Evolutionary conservation across 2,329 filamentous ascomycete genomes (phyloP).

Genomic region (Lecanicillium sp.): DNA sequence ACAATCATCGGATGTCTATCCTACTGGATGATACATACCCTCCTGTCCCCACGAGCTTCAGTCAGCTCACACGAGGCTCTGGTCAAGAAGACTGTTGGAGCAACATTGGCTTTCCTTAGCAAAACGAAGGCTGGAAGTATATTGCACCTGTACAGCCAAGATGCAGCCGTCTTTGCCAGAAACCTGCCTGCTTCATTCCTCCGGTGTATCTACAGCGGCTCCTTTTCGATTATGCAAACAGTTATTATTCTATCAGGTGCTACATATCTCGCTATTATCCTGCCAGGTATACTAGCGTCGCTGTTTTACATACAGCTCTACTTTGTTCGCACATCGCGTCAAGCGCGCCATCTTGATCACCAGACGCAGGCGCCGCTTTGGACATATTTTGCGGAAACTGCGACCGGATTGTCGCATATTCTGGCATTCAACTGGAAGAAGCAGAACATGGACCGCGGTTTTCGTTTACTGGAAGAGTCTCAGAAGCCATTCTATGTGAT

Average conservation of each 20-base stretch:
- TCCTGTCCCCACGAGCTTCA: not conserved
- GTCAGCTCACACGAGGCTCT: not conserved
- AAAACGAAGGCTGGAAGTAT: not conserved
- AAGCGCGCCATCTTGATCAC: not conserved
- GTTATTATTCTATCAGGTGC: not conserved
- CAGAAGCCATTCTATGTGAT: not conserved
- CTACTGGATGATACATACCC: not conserved
- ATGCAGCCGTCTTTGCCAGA: not conserved
- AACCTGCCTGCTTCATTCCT: not conserved
- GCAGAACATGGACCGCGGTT: not conserved
- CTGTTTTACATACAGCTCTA: not conserved
- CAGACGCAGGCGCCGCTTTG: not conserved
- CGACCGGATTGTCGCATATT: constrained; percentile 1
- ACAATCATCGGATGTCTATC: not conserved
- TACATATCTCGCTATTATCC: not conserved
- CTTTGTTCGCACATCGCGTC: not conserved
- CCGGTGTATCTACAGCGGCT: not conserved
- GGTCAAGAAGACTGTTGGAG: not conserved
- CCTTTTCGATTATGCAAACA: not conserved
- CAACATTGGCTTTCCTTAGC: not conserved
- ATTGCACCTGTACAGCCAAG: constrained; percentile 2
- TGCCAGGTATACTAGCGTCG: not conserved
- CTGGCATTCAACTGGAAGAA: not conserved
- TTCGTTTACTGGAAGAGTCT: not conserved
- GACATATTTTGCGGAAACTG: not conserved